These are phyloP conservation scores for Saturnispora quitensis DNA, from an alignment of 805 yeast genomes.

Conservation along the genomic window DNA sequence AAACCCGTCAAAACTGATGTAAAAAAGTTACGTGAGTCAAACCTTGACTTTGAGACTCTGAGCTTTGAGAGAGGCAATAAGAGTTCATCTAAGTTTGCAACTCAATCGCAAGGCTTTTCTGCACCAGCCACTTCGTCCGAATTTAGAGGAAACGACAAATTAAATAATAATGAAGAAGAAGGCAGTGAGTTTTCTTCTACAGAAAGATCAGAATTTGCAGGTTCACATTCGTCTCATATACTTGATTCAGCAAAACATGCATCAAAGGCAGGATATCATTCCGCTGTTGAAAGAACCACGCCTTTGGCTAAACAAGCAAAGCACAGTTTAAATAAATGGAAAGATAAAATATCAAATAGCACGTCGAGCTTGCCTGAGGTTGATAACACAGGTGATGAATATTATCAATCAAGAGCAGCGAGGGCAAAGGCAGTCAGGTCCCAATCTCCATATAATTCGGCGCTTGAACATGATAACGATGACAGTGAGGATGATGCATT, in stretches of 20 bases:
- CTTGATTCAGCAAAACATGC: conserved; percentile 8
- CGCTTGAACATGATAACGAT: neutral
- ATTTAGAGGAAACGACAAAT: neutral
- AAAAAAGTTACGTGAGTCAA: neutral
- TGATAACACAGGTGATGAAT: conserved; percentile 4
- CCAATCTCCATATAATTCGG: neutral
- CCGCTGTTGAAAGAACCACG: conserved; percentile 10
- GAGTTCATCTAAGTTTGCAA: neutral
- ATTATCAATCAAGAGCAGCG: conserved; percentile 2
- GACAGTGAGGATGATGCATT: conserved; percentile 13
- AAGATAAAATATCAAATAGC: conserved; percentile 7
- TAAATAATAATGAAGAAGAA: conserved; percentile 1
- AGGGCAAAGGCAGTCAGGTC: conserved; percentile 3
- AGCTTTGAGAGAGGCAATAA: conserved; percentile 5
- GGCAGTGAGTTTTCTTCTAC: conserved; percentile 1
- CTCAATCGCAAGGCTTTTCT: too few relatives aligned
- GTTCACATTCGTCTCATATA: conserved; percentile 7
- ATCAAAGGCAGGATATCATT: conserved; percentile 9
- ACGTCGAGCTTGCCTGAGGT: conserved; percentile 2
- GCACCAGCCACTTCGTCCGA: too few relatives aligned
- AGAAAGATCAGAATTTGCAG: neutral
- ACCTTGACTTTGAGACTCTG: conserved; percentile 3
- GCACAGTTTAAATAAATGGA: conserved; percentile 9
- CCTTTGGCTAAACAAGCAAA: conserved; percentile 12
- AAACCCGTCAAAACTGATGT: conserved; percentile 3